Percentiles rank a stretch among this genome's conserved stretches.
Conservation (phyloP, 352 stramenopile species). For the Nothophytophthora sp. region DNA sequence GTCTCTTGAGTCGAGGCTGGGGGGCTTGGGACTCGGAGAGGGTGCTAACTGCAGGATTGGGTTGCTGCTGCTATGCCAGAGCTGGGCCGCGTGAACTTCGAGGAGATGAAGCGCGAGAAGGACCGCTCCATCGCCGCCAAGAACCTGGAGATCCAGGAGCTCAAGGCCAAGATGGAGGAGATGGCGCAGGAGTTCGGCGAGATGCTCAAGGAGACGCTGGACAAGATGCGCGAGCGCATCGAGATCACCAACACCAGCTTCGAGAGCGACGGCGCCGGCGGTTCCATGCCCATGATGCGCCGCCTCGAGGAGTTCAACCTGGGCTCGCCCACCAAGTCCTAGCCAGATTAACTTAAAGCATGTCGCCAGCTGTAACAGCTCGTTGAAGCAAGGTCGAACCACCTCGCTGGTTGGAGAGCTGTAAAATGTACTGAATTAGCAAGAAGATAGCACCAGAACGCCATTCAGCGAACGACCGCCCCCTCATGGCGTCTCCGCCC, state of each 20-base stretch:
- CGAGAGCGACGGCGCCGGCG: conserved; percentile 79
- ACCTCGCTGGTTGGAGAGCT: too few species aligned
- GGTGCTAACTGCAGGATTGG: not conserved
- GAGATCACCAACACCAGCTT: conserved; percentile 92
- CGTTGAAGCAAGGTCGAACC: too few species aligned
- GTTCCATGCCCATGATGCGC: conserved; percentile 75
- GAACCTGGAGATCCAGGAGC: conserved; percentile 88
- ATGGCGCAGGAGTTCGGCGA: conserved; percentile 94
- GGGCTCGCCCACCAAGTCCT: conserved; percentile 52
- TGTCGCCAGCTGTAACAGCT: too few species aligned
- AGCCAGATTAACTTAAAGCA: not conserved
- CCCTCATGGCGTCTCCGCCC: too few species aligned
- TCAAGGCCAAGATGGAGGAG: conserved; percentile 95
- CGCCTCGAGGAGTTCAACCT: conserved; percentile 89
- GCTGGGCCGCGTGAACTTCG: conserved; percentile 79
- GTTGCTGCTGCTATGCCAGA: conserved; percentile 61
- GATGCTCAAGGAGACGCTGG: conserved; percentile 94
- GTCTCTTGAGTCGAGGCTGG: not conserved
- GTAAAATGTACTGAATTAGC: too few species aligned
- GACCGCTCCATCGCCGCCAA: conserved; percentile 90
- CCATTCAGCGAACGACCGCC: too few species aligned
- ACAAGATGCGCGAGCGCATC: conserved; percentile 95
- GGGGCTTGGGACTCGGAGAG: not conserved
- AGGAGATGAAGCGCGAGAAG: conserved; percentile 92
- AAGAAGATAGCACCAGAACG: too few species aligned